These are phyloP conservation scores for Blastobotrys robertii DNA, from an alignment of 805 yeast genomes.

Conservation along the genomic window DNA sequence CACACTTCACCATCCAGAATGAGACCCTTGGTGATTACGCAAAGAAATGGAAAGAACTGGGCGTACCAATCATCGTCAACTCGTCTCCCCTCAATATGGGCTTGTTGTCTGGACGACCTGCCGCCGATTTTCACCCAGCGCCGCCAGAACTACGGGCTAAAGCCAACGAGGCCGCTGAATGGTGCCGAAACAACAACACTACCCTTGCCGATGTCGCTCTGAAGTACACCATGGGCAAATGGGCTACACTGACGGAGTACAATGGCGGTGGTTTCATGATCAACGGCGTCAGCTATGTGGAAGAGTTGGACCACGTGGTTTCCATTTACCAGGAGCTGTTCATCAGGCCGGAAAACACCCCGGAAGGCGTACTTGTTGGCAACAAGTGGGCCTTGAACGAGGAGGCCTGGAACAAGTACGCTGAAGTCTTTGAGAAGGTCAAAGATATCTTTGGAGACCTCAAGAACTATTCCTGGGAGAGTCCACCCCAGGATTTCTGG, in stretches of 20 bases:
- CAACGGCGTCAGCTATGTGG: constrained; percentile 9
- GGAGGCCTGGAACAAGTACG: constrained; percentile 4
- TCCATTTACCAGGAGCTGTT: constrained; percentile 6
- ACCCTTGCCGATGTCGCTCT: constrained; percentile 79
- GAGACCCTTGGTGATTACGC: constrained; percentile 42
- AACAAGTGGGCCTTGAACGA: constrained; percentile 6
- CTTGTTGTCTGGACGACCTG: constrained; percentile 53
- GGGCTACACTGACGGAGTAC: constrained; percentile 27
- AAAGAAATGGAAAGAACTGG: constrained; percentile 32
- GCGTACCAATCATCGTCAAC: constrained; percentile 50
- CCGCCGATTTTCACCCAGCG: constrained; percentile 77
- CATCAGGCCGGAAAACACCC: constrained; percentile 1
- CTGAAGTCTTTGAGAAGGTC: constrained; percentile 5
- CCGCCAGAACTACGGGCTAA: constrained; percentile 41
- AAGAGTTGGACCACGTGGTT: constrained; percentile 9
- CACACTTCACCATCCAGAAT: constrained; percentile 77
- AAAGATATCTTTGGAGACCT: constrained; percentile 8
- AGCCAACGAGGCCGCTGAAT: constrained; percentile 36
- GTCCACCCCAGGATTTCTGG: constrained; percentile 1
- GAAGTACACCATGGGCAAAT: constrained; percentile 56
- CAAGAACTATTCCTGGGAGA: constrained; percentile 9
- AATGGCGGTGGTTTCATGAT: constrained; percentile 14
- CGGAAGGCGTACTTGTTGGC: constrained; percentile 3
- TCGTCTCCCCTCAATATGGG: constrained; percentile 90
- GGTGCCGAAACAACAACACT: constrained; percentile 32